Conservation (phyloP, 495 filamentous ascomycete genomes). For the Zalerion maritima region DNA sequence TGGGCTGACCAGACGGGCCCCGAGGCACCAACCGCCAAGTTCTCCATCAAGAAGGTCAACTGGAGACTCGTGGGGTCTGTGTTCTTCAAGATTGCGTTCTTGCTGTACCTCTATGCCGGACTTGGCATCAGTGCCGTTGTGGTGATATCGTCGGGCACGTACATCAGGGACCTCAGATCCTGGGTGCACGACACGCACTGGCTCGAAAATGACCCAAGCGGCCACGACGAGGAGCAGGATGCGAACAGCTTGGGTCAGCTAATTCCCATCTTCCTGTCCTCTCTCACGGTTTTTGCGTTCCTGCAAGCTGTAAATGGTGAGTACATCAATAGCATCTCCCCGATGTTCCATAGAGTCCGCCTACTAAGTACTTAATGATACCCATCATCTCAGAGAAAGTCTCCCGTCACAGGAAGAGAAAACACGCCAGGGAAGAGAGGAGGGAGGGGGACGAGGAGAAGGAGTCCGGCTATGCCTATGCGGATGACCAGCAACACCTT, state of each 20-base stretch:
- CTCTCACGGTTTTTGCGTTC: constrained; percentile 21
- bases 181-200: constrained; percentile 19
- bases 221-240: constrained; percentile 16
- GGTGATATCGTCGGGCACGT: constrained; percentile 8
- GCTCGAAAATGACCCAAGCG: constrained; percentile 8
- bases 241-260: constrained; percentile 21
- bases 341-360: no score
- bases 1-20: no score
- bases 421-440: not conserved
- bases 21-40: no score
- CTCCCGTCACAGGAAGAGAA: not conserved
- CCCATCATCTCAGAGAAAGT: constrained; percentile 1
- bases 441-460: no score
- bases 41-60: constrained; percentile 5
- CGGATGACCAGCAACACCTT: no score
- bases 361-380: no score
- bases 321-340: no score
- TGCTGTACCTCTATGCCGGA: constrained; percentile 12
- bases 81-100: constrained; percentile 8
- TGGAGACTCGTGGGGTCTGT: no score
- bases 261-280: constrained; percentile 19
- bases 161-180: constrained; percentile 14
- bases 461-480: no score
- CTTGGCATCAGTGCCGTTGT: constrained; percentile 8
- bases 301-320: constrained; percentile 20